phyloP scores from a whole-genome alignment of 2,329 filamentous ascomycete species.

The Clathrospora elynae region DNA sequence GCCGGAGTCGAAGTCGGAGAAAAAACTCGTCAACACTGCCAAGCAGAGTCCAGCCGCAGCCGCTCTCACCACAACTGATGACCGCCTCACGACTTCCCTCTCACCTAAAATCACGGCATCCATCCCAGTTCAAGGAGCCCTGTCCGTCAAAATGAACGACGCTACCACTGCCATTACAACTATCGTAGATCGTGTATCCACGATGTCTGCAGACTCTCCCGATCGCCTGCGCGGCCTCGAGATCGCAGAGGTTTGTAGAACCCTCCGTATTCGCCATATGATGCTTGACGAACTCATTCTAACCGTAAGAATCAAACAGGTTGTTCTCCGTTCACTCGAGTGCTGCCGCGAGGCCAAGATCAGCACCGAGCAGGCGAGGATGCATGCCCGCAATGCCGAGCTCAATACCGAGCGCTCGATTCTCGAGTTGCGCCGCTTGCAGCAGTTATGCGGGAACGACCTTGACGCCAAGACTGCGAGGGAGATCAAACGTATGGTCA shows the following conservation, averaged over 20 bases:
- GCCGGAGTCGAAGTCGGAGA: conserved; percentile 5
- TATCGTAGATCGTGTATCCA: conserved; percentile 19
- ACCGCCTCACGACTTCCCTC: background rate
- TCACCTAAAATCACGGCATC: background rate
- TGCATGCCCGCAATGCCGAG: conserved; percentile 31
- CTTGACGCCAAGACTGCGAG: conserved; percentile 19
- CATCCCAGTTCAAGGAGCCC: too few species aligned
- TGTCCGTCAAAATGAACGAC: too few species aligned
- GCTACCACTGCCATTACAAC: conserved; percentile 13
- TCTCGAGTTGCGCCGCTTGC: conserved; percentile 16
- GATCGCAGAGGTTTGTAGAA: conserved; percentile 34
- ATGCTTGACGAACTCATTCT: conserved; percentile 16
- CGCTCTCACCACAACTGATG: background rate
- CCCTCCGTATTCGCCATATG: conserved; percentile 1
- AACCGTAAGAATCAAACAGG: conserved; percentile 22
- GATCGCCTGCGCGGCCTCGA: conserved; percentile 27
- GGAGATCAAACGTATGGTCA: conserved; percentile 16
- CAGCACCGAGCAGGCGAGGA: conserved; percentile 24
- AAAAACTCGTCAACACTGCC: background rate
- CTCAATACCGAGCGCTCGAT: conserved; percentile 18
- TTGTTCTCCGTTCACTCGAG: conserved; percentile 26
- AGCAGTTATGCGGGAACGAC: conserved; percentile 14
- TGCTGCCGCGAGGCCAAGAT: conserved; percentile 25
- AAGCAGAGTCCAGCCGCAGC: background rate
- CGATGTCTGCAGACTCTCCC: conserved; percentile 12